Base-by-base conservation (phyloP, 768 basidiomycete genomes). In the Boletellus sp. region DNA sequence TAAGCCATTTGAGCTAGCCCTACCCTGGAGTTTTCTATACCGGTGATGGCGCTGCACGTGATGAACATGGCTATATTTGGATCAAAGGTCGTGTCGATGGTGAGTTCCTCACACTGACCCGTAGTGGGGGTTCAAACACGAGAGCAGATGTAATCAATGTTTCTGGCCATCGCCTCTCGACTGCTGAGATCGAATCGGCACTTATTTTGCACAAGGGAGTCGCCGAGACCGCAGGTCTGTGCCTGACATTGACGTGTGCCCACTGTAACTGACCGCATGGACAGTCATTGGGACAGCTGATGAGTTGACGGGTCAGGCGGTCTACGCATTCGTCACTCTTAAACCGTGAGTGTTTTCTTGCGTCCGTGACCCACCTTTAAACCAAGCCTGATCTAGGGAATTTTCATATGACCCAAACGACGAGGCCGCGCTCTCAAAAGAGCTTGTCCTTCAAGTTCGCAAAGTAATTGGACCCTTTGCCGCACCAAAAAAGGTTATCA, bases 381-480 rank as follows among this genome's bases (percentile, higher is more conserved):
- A 48, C 13, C 3, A 19, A 48, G 28, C 7, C 4, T 32, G 7
- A n/a, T 43, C 33, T 54, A 86, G 86, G 38, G 92, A 96, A 64
- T 97, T 95, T 73, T 70, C 78, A 32, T 85, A 83, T 63, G 84
- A 92, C 65, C 66, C 74, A 3, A 73, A 75, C 38, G 76, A 94
- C 51, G 92, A 96, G 70, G 57, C 75, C 0, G 76, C 69, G 0
- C 79, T 97, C 31, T 55, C 72, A 46, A 97, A 96, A 71, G 95
- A 97, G 72, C 82, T 99, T 52, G 78, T 86, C 24, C 81, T 97
- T 28, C 94, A 97, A 73, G 94, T 97, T 17, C 85, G 96, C 63
- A 98, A 98, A 74, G 89, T 90, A 38, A 99, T 99, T 53, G 96
- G 95, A 4, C 94, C 96, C 3, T 97, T 99, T 70, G 95, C 95